Evolutionary conservation across 2,329 filamentous ascomycete species (phyloP).

Genomic region (Clarireedia homoeocarpa): DNA sequence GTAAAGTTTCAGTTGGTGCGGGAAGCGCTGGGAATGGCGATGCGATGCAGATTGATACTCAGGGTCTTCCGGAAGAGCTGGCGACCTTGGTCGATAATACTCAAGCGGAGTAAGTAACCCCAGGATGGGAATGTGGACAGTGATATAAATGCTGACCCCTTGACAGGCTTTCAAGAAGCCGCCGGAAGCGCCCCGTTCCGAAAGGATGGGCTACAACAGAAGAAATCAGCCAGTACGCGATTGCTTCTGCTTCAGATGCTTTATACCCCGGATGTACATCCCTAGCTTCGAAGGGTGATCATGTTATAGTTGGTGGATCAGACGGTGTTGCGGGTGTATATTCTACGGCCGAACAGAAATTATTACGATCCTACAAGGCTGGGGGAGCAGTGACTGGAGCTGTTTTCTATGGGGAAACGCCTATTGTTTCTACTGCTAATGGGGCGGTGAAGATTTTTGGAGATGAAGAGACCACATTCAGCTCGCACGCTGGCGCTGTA

Average conservation of each 20-base stretch:
- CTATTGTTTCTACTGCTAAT: constrained; percentile 27
- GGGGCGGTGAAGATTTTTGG: constrained; percentile 69
- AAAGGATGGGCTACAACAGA: constrained; percentile 77
- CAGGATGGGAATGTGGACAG: not conserved
- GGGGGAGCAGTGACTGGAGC: constrained; percentile 49
- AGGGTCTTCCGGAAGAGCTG: constrained; percentile 66
- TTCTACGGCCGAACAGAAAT: constrained; percentile 67
- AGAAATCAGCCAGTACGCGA: constrained; percentile 53
- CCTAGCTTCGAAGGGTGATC: constrained; percentile 52
- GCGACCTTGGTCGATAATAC: constrained; percentile 69
- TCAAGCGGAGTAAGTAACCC: constrained; percentile 61
- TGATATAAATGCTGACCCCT: constrained; percentile 11
- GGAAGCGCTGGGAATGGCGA: constrained; percentile 55
- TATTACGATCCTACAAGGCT: constrained; percentile 38
- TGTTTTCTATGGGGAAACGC: constrained; percentile 36
- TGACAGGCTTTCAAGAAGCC: constrained; percentile 70
- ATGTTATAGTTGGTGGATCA: constrained; percentile 54
- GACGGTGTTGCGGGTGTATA: constrained; percentile 65
- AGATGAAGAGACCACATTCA: constrained; percentile 60
- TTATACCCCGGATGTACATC: constrained; percentile 51
- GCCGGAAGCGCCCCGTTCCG: constrained; percentile 82
- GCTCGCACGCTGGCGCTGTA: constrained; percentile 75
- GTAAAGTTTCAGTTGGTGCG: constrained; percentile 69
- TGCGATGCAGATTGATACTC: constrained; percentile 85
- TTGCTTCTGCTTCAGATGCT: constrained; percentile 44